Evolutionary conservation across 73 alveolate species (phyloP).

Genomic region (Tetrahymena malaccensis): DNA sequence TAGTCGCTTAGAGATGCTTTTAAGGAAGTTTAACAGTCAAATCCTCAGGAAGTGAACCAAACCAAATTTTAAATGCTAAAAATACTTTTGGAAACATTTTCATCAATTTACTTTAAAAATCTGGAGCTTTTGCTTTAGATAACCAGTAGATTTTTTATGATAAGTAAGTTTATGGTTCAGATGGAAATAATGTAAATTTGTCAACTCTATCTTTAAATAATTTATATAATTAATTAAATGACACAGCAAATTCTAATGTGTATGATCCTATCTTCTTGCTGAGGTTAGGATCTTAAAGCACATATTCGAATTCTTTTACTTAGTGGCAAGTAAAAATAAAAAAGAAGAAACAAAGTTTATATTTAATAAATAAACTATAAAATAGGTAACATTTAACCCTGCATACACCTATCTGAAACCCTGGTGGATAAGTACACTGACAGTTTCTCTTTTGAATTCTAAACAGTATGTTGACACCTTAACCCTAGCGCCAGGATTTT

Average conservation of each 20-base stretch:
- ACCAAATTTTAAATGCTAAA: neutral
- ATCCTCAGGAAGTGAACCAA: neutral
- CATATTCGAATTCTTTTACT: neutral
- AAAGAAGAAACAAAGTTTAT: neutral
- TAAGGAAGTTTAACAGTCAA: neutral
- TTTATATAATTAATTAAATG: neutral
- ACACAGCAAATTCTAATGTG: neutral
- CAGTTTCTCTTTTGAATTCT: slow-evolving; percentile 17
- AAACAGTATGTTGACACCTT: neutral
- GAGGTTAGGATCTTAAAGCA: neutral
- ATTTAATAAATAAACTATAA: neutral
- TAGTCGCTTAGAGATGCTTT: neutral
- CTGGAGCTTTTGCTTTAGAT: neutral
- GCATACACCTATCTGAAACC: slow-evolving; percentile 35
- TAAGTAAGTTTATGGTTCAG: neutral
- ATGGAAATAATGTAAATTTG: neutral
- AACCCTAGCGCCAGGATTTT: slow-evolving; percentile 32
- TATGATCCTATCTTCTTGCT: neutral
- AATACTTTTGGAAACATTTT: neutral
- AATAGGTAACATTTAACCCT: slow-evolving; percentile 16
- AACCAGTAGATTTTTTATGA: neutral
- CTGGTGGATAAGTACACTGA: slow-evolving; percentile 35
- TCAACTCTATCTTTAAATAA: neutral
- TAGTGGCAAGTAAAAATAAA: neutral
- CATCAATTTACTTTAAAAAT: neutral